These are phyloP conservation scores for Clarireedia monteithiana DNA, from an alignment of 2,329 filamentous ascomycete species.

Conservation along the genomic window DNA sequence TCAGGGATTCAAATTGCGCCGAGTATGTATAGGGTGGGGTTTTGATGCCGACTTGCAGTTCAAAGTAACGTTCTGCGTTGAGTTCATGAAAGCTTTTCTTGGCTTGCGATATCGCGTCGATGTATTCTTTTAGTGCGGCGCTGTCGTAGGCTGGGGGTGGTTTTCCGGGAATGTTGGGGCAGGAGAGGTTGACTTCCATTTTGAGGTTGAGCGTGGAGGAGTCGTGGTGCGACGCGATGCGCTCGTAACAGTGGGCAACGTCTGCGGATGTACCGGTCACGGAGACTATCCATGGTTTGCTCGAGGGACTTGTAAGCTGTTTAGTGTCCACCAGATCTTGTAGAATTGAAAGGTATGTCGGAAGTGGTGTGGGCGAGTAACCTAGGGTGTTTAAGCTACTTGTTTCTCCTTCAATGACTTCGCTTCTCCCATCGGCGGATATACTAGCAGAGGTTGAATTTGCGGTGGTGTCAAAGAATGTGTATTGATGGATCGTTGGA, in stretches of 20 bases:
- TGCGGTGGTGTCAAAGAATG: conserved; percentile 50
- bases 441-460: conserved; percentile 22
- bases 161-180: conserved; percentile 62
- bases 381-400: conserved; percentile 63
- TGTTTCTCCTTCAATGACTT: conserved; percentile 21
- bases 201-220: conserved; percentile 30
- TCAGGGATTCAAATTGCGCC: conserved; percentile 53
- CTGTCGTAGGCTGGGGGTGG: conserved; percentile 65
- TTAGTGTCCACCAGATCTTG: conserved; percentile 34
- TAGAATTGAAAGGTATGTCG: conserved; percentile 51
- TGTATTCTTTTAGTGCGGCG: conserved; percentile 43
- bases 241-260: conserved; percentile 46
- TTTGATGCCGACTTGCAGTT: conserved; percentile 52
- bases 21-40: conserved; percentile 69
- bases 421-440: conserved; percentile 12
- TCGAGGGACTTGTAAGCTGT: conserved; percentile 8
- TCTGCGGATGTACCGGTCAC: conserved; percentile 58
- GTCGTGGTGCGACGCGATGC: conserved; percentile 30
- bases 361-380: conserved; percentile 59
- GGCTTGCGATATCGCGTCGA: conserved; percentile 30
- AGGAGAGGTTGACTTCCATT: conserved; percentile 72
- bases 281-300: conserved; percentile 60
- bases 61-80: too few species aligned
- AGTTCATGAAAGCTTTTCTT: not conserved
- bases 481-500: conserved; percentile 65